Evolutionary conservation across 2,329 filamentous ascomycete species (phyloP).

Genomic region (Fusarium sp.): DNA sequence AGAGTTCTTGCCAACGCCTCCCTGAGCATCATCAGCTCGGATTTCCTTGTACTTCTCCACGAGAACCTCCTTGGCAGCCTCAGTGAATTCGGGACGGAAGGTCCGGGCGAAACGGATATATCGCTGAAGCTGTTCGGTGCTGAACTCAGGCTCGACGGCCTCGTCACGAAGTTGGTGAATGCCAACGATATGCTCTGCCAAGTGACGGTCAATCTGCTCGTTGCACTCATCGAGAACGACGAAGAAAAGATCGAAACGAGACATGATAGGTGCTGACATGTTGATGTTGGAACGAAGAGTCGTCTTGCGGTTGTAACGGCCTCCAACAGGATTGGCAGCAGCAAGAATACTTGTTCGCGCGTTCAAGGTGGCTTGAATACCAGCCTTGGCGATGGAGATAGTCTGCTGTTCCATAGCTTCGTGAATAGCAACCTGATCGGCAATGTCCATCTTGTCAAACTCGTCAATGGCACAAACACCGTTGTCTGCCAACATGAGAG

Average conservation of each 20-base stretch:
- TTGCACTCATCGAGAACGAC: slow-evolving; percentile 98
- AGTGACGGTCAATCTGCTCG: slow-evolving; percentile 87
- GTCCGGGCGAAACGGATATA: slow-evolving; percentile 97
- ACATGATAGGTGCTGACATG: slow-evolving; percentile 99
- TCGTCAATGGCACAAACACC: slow-evolving; percentile 99
- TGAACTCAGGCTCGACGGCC: slow-evolving; percentile 92
- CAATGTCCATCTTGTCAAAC: slow-evolving; percentile 99
- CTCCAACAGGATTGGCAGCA: slow-evolving; percentile 94
- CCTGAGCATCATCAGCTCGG: slow-evolving; percentile 90
- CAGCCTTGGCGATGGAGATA: slow-evolving; percentile 97
- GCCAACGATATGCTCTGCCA: slow-evolving; percentile 93
- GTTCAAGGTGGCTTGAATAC: slow-evolving; percentile 97
- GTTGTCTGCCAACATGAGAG: slow-evolving; percentile 96
- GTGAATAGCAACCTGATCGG: slow-evolving; percentile 97
- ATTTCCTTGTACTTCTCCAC: slow-evolving; percentile 97
- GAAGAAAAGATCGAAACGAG: slow-evolving; percentile 98
- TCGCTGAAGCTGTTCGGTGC: slow-evolving; percentile 93
- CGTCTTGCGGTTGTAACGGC: slow-evolving; percentile 96
- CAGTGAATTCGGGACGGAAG: slow-evolving; percentile 92
- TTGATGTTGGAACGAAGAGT: slow-evolving; percentile 96
- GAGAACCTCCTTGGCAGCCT: slow-evolving; percentile 85
- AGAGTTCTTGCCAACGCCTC: slow-evolving; percentile 91
- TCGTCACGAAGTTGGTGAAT: slow-evolving; percentile 94
- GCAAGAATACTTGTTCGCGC: slow-evolving; percentile 95
- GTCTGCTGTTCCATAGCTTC: slow-evolving; percentile 99